Conservation (phyloP, 202 grass and related monocot species). For the Setaria viridis region DNA sequence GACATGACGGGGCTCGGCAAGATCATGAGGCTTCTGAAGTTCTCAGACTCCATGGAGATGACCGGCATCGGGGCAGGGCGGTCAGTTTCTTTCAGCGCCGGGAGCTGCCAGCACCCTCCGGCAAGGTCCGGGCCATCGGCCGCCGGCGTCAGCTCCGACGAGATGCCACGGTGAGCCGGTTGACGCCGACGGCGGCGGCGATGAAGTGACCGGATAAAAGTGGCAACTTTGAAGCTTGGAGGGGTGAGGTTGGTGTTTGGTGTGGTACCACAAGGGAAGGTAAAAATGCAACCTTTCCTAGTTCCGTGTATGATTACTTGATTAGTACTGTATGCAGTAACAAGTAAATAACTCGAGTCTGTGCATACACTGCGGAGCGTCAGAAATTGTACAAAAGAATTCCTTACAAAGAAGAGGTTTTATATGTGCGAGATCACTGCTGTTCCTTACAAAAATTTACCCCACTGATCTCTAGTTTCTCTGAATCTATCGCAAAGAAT, state of each 20-base stretch:
- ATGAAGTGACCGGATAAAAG: background rate
- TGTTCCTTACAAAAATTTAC: background rate
- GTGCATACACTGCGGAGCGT: constrained; percentile 31
- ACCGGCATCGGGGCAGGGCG: background rate
- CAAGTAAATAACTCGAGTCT: constrained; percentile 29
- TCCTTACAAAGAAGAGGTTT: constrained; percentile 31
- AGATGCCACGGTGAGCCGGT: constrained; percentile 25
- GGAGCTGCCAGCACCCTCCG: constrained; percentile 10
- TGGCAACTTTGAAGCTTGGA: constrained; percentile 25
- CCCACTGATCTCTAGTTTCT: background rate
- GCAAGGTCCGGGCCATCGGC: constrained; percentile 27
- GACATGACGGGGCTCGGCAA: constrained; percentile 46
- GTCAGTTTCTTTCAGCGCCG: constrained; percentile 35
- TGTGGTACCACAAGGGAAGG: constrained; percentile 30
- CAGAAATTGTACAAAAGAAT: constrained; percentile 60
- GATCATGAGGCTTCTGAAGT: constrained; percentile 33
- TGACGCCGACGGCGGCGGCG: background rate
- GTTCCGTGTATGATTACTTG: background rate
- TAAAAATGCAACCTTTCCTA: constrained; percentile 34
- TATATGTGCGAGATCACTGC: background rate
- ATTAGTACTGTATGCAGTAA: background rate
- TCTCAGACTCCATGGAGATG: constrained; percentile 32
- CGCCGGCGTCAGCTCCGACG: constrained; percentile 15
- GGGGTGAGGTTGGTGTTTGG: background rate
- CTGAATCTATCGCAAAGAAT: background rate